Conservation (phyloP, 2,329 filamentous ascomycete species). For the Colletotrichum karsti region DNA sequence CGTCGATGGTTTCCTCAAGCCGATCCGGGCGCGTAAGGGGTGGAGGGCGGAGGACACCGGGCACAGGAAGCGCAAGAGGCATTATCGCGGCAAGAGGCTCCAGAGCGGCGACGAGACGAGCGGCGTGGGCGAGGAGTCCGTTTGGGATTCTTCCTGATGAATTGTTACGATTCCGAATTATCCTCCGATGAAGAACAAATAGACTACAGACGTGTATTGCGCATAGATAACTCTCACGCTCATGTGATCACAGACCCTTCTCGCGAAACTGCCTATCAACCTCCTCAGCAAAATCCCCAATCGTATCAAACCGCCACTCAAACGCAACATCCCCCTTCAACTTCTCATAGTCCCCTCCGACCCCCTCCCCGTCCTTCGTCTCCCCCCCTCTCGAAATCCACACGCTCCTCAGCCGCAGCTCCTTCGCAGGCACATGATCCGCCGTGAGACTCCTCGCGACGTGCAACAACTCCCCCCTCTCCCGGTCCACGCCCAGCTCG, state of each 20-base stretch:
- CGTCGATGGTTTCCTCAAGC: conserved; percentile 72
- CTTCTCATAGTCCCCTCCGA: conserved; percentile 43
- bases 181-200: no score
- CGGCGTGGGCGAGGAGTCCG: background rate
- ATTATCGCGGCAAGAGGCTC: conserved; percentile 18
- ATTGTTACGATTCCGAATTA: background rate
- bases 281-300: conserved; percentile 68
- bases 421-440: conserved; percentile 72
- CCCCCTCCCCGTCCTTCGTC: conserved; percentile 50
- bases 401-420: conserved; percentile 65
- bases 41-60: conserved; percentile 43
- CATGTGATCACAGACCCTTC: background rate
- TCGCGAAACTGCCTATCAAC: conserved; percentile 45
- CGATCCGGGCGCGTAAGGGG: conserved; percentile 57
- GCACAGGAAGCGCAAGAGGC: conserved; percentile 25
- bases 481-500: conserved; percentile 60
- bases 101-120: background rate
- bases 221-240: no score
- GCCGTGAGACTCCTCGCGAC: conserved; percentile 74
- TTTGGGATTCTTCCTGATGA: conserved; percentile 17
- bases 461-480: conserved; percentile 67
- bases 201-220: no score
- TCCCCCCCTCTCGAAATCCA: conserved; percentile 70
- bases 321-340: conserved; percentile 53
- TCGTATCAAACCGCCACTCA: conserved; percentile 66